Evolutionary conservation across 1,139 yeast genomes (phyloP).

Genomic region (Blastobotrys illinoisensis): DNA sequence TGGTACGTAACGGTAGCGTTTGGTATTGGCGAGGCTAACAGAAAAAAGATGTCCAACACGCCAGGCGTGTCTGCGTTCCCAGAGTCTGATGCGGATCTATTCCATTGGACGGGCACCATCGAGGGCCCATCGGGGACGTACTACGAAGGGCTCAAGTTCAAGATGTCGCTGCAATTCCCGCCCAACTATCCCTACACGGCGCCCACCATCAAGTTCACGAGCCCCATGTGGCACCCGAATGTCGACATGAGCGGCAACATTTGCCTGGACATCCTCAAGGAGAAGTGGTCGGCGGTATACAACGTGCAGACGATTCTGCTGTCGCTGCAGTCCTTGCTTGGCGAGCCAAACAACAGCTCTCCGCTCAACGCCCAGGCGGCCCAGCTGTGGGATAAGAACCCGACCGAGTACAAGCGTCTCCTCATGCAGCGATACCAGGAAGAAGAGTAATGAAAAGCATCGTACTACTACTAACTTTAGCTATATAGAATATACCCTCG

Average conservation of each 20-base stretch:
- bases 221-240: conserved; percentile 72
- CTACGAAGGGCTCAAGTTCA: conserved; percentile 51
- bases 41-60: conserved; percentile 41
- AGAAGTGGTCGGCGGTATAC: conserved; percentile 67
- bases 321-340: conserved; percentile 53
- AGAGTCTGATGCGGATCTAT: conserved; percentile 46
- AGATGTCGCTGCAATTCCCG: conserved; percentile 50
- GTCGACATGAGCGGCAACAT: conserved; percentile 62
- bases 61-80: conserved; percentile 53
- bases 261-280: conserved; percentile 49
- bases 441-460: conserved; percentile 22
- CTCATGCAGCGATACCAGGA: conserved; percentile 43
- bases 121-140: conserved; percentile 60
- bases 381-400: conserved; percentile 42
- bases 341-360: conserved; percentile 49
- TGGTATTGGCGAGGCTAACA: not conserved
- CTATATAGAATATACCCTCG: not conserved
- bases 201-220: conserved; percentile 53
- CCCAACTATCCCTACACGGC: conserved; percentile 57
- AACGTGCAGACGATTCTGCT: conserved; percentile 56
- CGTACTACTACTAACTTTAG: not conserved
- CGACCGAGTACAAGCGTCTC: conserved; percentile 42
- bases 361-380: conserved; percentile 51
- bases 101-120: conserved; percentile 57
- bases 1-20: conserved; percentile 27